Conservation (phyloP, 2,329 filamentous ascomycete species). For the Colletotrichum sp. region DNA sequence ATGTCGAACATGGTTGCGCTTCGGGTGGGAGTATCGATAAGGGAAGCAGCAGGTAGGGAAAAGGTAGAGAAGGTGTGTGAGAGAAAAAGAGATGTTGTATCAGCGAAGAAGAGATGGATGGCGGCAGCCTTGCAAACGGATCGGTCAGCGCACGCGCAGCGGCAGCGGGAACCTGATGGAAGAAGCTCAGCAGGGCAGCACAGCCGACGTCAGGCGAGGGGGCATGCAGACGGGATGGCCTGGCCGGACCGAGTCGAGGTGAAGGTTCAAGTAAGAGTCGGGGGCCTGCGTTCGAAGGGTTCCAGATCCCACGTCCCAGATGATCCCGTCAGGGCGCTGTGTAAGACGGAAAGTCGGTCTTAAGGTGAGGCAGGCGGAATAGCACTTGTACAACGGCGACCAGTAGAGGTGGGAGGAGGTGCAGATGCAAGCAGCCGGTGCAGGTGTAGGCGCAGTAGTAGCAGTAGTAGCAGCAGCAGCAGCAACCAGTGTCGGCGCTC, state of each 20-base stretch:
- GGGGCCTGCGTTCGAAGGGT: not conserved
- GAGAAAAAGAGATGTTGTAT: conserved; percentile 3
- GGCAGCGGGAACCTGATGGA: not conserved
- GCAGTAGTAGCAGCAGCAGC: not conserved
- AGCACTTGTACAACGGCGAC: not conserved
- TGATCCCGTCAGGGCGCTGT: not conserved
- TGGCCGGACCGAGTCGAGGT: not conserved
- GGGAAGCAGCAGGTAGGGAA: not conserved
- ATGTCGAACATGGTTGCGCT: conserved; percentile 72
- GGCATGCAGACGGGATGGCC: not conserved
- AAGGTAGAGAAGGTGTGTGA: not conserved
- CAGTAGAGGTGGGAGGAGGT: not conserved
- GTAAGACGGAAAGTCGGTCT: not conserved
- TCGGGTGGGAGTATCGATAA: not conserved
- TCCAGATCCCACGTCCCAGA: not conserved
- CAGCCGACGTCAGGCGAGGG: conserved; percentile 11
- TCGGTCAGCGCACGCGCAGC: conserved; percentile 7
- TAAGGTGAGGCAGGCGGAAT: not conserved
- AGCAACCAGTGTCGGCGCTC: conserved; percentile 6
- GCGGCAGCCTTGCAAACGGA: conserved; percentile 8
- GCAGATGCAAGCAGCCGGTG: not conserved
- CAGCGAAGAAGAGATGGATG: not conserved
- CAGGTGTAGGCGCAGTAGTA: not conserved
- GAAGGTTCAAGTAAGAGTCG: not conserved
- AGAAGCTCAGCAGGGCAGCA: not conserved